phyloP scores from a whole-genome alignment of 768 basidiomycete species.

The Hericium rajendrae region DNA sequence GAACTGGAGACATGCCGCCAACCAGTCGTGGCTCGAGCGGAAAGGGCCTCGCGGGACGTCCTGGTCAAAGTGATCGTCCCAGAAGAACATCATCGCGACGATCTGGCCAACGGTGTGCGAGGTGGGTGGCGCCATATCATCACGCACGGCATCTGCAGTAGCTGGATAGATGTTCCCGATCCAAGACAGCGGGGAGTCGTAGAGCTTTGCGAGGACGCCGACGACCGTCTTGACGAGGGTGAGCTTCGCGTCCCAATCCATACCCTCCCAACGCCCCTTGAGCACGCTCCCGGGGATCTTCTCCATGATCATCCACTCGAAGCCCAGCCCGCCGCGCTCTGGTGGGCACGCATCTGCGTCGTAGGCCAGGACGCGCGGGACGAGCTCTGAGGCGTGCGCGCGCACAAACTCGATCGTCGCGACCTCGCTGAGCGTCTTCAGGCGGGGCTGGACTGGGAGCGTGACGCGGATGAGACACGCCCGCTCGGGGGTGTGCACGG shows the following conservation, averaged over 20 bases:
- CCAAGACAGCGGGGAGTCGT: background rate
- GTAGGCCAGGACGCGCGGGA: background rate
- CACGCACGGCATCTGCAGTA: background rate
- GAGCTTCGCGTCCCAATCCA: background rate
- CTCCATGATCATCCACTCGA: background rate
- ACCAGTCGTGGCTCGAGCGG: background rate
- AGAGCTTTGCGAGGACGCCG: background rate
- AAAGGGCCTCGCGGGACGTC: background rate
- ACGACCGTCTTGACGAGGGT: background rate
- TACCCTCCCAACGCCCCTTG: background rate
- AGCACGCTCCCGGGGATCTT: background rate
- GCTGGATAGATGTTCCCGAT: background rate
- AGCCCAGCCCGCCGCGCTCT: background rate
- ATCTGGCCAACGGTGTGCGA: too few relatives aligned
- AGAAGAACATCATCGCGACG: background rate
- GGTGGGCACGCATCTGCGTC: background rate
- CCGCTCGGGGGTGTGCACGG: background rate
- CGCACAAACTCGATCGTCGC: background rate
- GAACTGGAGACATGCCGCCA: background rate
- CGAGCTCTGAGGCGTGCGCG: background rate
- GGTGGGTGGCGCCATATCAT: background rate
- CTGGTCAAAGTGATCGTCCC: background rate
- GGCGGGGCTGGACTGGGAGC: background rate
- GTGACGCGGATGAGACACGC: background rate
- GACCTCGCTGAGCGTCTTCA: background rate